Conservation (phyloP, 176 grass and related monocot species). For the Aegilops longissima region DNA sequence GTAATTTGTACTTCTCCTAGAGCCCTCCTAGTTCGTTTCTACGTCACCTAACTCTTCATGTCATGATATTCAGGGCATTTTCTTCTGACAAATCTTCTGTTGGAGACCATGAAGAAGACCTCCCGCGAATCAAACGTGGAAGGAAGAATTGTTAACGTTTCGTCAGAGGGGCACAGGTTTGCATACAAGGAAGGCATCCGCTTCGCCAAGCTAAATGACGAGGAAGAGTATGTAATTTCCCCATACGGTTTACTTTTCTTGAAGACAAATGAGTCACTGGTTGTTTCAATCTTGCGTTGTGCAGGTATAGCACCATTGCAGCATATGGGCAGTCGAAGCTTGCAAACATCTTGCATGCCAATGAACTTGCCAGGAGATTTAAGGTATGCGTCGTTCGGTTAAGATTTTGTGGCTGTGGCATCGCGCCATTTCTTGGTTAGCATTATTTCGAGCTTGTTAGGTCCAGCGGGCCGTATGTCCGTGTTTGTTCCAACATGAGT, state of each 20-base stretch:
- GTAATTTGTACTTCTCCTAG: background rate
- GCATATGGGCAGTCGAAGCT: constrained; percentile 97
- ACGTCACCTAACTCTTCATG: background rate
- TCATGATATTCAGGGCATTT: constrained; percentile 72
- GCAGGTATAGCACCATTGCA: constrained; percentile 63
- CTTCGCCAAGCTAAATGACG: constrained; percentile 78
- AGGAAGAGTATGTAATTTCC: constrained; percentile 59
- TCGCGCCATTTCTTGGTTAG: background rate
- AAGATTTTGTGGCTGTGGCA: background rate
- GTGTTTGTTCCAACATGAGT: background rate
- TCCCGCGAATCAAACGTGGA: constrained; percentile 59
- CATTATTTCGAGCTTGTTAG: background rate
- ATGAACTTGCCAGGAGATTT: constrained; percentile 83
- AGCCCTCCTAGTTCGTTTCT: background rate
- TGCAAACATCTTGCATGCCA: constrained; percentile 83
- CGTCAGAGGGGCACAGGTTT: constrained; percentile 75
- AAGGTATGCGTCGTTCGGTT: constrained; percentile 38
- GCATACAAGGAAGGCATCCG: constrained; percentile 70
- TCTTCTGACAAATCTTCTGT: constrained; percentile 84
- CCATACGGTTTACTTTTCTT: background rate
- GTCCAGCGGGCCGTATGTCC: background rate
- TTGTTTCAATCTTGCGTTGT: constrained; percentile 35
- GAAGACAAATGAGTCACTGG: constrained; percentile 9
- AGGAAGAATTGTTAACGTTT: constrained; percentile 91
- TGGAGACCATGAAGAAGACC: constrained; percentile 89